Conservation (phyloP, 129 eudicot genomes). For the Centella asiatica region DNA sequence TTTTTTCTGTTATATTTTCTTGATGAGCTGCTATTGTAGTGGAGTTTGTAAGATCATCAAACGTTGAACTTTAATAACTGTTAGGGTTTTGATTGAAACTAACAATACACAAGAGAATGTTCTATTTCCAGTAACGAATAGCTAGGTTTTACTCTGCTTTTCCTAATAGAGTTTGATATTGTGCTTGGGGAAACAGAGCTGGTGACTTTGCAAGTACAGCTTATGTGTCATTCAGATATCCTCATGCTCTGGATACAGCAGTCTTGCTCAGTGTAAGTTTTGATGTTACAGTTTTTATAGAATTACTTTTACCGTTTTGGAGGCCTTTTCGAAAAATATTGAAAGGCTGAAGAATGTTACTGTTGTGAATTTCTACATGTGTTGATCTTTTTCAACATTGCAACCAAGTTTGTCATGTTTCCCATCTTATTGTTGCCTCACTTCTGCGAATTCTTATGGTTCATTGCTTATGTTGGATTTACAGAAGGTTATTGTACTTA, state of each 20-base stretch:
- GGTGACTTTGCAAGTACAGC: conserved; percentile 83
- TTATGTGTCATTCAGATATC: conserved; percentile 69
- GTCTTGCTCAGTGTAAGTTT: conserved; percentile 82
- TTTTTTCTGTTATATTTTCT: too few relatives aligned
- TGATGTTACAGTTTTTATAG: neutral
- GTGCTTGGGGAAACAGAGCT: conserved; percentile 45
- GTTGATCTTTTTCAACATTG: neutral
- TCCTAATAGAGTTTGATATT: conserved; percentile 19
- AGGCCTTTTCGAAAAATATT: neutral
- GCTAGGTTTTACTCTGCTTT: neutral
- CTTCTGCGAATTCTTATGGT: neutral
- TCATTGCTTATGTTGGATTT: neutral
- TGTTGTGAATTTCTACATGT: neutral
- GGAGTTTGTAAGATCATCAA: too few relatives aligned
- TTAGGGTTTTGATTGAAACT: too few relatives aligned
- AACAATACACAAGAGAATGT: too few relatives aligned
- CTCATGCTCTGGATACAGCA: conserved; percentile 89
- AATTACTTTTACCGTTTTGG: neutral
- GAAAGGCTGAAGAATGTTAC: neutral
- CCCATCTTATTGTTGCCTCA: too few relatives aligned
- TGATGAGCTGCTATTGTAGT: too few relatives aligned
- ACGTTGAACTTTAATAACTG: too few relatives aligned
- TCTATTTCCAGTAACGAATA: too few relatives aligned
- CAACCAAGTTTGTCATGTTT: neutral
- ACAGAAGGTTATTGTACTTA: neutral